Evolutionary conservation across 257 asterid genomes (phyloP).

Genomic region (Fraxinus cuspidata): DNA sequence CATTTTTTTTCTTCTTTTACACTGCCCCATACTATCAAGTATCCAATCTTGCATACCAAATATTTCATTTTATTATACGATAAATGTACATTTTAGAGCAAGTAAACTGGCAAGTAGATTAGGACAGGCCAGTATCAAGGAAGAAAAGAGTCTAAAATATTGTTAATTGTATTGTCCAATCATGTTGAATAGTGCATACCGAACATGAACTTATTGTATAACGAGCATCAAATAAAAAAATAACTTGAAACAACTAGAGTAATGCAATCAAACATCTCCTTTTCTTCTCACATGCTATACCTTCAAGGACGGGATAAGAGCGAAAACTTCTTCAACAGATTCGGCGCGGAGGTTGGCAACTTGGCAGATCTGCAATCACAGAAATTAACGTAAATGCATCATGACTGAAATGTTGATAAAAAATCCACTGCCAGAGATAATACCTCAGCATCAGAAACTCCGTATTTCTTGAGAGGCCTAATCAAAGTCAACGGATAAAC

Average conservation of each 20-base stretch:
- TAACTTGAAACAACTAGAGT: constrained; percentile 10
- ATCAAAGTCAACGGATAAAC: constrained; percentile 59
- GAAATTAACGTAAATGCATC: constrained; percentile 26
- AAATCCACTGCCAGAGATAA: constrained; percentile 20
- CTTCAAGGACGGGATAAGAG: constrained; percentile 78
- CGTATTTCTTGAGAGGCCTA: constrained; percentile 74
- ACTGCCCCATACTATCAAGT: too few species aligned
- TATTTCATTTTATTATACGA: neutral
- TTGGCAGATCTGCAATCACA: constrained; percentile 65
- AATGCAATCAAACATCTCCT: constrained; percentile 19
- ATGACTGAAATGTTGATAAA: constrained; percentile 19
- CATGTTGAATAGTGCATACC: neutral
- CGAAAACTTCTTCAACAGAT: constrained; percentile 85
- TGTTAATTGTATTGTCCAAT: neutral
- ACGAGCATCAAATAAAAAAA: constrained; percentile 9
- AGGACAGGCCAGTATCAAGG: neutral
- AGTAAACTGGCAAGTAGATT: neutral
- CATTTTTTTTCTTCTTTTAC: constrained; percentile 12
- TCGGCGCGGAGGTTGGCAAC: constrained; percentile 72
- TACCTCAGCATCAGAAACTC: constrained; percentile 86
- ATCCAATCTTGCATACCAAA: neutral
- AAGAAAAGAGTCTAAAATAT: neutral
- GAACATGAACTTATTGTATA: neutral
- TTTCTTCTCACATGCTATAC: constrained; percentile 37
- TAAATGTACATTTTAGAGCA: neutral